A percentile compares a stretch with the other conserved stretches of the same genome.
phyloP scores from a whole-genome alignment of 73 alveolate genomes.

The Blepharisma stoltei region DNA sequence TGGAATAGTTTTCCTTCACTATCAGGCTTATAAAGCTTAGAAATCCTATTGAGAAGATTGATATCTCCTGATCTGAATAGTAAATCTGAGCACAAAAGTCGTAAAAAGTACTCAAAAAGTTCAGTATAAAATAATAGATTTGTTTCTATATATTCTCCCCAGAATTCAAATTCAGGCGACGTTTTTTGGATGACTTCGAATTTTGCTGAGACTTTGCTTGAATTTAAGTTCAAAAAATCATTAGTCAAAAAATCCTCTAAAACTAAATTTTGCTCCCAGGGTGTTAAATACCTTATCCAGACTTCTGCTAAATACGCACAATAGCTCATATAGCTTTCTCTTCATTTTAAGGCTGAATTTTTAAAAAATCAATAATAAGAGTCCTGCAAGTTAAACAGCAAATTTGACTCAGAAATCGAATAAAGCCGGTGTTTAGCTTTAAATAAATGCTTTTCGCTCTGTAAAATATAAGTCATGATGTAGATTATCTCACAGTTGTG shows the following conservation, averaged over 20 bases:
- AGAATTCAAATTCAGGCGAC: neutral
- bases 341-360: neutral
- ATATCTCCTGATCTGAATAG: slow-evolving; percentile 17
- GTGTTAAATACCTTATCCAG: neutral
- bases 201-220: no score
- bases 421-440: neutral
- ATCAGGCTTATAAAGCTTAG: neutral
- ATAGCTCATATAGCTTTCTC: neutral
- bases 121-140: neutral
- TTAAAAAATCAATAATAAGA: neutral
- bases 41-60: neutral
- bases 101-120: neutral
- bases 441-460: neutral
- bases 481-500: slow-evolving; percentile 15
- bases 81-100: neutral
- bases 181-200: no score
- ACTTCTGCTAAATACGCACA: slow-evolving; percentile 6
- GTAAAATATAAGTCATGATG: neutral
- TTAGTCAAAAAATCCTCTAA: neutral
- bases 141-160: slow-evolving; percentile 11
- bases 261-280: neutral
- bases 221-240: neutral
- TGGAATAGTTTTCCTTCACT: slow-evolving; percentile 10
- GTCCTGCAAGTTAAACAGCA: neutral
- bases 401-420: neutral